A percentile compares a stretch with the other conserved stretches of the same genome.
phyloP scores from a whole-genome alignment of 2,329 filamentous ascomycete genomes.

The Xylariomycetidae sp. region DNA sequence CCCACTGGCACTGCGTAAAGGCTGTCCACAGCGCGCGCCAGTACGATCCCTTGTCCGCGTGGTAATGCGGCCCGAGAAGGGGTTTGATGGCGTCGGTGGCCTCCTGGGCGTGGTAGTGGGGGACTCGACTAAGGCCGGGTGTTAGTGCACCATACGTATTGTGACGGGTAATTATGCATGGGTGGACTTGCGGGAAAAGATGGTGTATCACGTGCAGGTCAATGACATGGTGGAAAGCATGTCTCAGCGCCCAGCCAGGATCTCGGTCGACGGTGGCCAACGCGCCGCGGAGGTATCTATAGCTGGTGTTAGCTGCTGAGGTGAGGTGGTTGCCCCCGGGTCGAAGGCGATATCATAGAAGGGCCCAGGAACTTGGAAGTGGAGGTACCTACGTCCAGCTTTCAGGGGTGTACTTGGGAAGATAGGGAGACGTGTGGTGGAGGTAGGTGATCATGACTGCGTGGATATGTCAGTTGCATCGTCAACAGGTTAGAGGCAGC shows the following conservation, averaged over 20 bases:
- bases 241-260: conserved; percentile 54
- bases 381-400: conserved; percentile 43
- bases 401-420: conserved; percentile 47
- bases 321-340: too few species aligned
- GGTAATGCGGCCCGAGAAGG: conserved; percentile 50
- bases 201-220: conserved; percentile 61
- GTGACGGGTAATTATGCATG: background rate
- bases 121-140: conserved; percentile 41
- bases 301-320: too few species aligned
- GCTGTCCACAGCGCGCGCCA: conserved; percentile 38
- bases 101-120: conserved; percentile 55
- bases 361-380: too few species aligned
- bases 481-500: too few species aligned
- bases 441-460: conserved; percentile 73
- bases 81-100: conserved; percentile 51
- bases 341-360: too few species aligned
- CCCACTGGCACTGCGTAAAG: conserved; percentile 42
- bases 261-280: conserved; percentile 57
- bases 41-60: conserved; percentile 37
- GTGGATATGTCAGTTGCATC: too few species aligned
- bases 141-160: conserved; percentile 5
- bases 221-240: conserved; percentile 60
- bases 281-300: too few species aligned
- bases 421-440: conserved; percentile 50
- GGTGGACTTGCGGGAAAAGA: conserved; percentile 43